Evolutionary conservation across 768 basidiomycete genomes (phyloP), one percentile per base, ranked within the genome.

Genomic region (Mycena crocata): DNA sequence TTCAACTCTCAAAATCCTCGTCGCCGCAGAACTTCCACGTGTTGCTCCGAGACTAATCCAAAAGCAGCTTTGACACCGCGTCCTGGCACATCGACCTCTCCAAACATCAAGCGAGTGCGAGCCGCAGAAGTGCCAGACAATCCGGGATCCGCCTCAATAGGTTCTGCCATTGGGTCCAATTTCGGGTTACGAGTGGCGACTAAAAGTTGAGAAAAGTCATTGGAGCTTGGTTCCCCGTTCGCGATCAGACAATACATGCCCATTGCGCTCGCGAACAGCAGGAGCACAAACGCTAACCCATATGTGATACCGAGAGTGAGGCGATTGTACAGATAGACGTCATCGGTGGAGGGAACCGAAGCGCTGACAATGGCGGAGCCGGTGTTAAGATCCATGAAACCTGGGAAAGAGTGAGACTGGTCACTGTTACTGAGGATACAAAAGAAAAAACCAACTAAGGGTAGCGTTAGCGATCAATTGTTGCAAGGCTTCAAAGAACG

Each of bases 381-480:
- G 10, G 57, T 55, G 44, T 48, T 55, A 21, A 55, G 48, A 12
- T 39, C 17, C 5, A 66, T 40, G 52, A 39, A 60, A 24, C 64
- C 64, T 62, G 40, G n/a, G 19, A 37, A 44, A 7, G 8, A 44
- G n/a, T 52, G 15, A 57, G 34, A 15, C 17, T 42, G 17, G n/a
- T n/a, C n/a, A 31, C 9, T 21, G 5, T 39, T 17, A 28, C 21
- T 1, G 13, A 19, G 23, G 8, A 44, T 4, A 10, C 1, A 24
- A 30, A 31, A n/a, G 35, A 30, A 31, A n/a, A 31, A 39, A 9
- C 31, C 17, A 28, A 54, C 51, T 54, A 34, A 55, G 50, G 21
- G 64, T 66, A 26, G 51, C 58, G 44, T 66, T 66, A 14, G 52
- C 58, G 17, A 66, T 34, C 23, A 61, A 54, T 10, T 61, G 42